These are phyloP conservation scores for Magnusiomyces fungicola DNA, from an alignment of 1,139 yeast species.

Conservation along the genomic window DNA sequence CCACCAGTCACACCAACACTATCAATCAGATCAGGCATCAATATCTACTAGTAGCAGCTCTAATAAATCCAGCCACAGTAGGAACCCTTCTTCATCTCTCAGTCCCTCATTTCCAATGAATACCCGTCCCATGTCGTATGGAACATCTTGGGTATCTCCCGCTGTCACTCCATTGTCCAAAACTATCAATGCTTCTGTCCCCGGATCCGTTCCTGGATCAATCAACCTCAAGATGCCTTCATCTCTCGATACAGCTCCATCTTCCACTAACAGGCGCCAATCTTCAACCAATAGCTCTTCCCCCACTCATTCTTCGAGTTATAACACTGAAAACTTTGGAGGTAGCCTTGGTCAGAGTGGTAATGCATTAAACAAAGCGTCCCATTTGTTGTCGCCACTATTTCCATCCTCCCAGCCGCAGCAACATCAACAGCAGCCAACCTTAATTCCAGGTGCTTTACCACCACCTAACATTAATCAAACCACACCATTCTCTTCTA, in stretches of 20 bases:
- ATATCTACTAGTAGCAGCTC: too few relatives aligned
- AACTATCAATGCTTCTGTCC: not conserved
- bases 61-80: too few relatives aligned
- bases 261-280: too few relatives aligned
- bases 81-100: too few relatives aligned
- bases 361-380: too few relatives aligned
- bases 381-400: not conserved
- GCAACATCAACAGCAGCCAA: conserved; percentile 11
- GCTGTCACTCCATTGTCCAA: not conserved
- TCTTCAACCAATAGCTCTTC: not conserved
- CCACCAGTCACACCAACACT: too few relatives aligned
- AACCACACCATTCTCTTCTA: too few relatives aligned
- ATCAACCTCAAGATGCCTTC: not conserved
- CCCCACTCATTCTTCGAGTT: too few relatives aligned
- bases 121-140: not conserved
- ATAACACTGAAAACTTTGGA: too few relatives aligned
- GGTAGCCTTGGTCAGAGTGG: too few relatives aligned
- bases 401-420: conserved; percentile 6
- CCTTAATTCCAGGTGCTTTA: conserved; percentile 13
- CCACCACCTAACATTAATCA: too few relatives aligned
- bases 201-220: not conserved
- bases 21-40: too few relatives aligned
- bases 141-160: not conserved
- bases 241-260: not conserved
- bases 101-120: not conserved